Percentiles rank a stretch among this genome's conserved stretches.
phyloP scores from a whole-genome alignment of 2,329 filamentous ascomycete genomes.

The Ascochyta rabiei region DNA sequence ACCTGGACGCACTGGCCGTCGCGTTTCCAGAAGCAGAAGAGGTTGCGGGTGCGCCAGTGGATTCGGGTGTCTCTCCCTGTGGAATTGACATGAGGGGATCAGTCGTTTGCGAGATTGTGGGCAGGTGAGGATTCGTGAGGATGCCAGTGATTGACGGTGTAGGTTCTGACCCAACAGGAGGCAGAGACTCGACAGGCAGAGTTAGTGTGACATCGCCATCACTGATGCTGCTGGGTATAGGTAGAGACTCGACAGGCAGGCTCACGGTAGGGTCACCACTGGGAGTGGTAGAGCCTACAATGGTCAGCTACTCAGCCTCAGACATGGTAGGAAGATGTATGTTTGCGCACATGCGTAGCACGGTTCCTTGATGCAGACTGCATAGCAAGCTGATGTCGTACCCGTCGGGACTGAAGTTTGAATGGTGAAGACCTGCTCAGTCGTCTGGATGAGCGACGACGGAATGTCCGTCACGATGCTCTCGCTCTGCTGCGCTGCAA shows the following conservation, averaged over 20 bases:
- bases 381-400: conserved; percentile 26
- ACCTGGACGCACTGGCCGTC: conserved; percentile 11
- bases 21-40: conserved; percentile 4
- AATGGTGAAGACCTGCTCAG: conserved; percentile 34
- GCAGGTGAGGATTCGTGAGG: conserved; percentile 16
- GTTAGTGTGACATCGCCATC: conserved; percentile 3
- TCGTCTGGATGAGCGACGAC: conserved; percentile 18
- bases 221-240: background rate
- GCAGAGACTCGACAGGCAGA: conserved; percentile 11
- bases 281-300: conserved; percentile 9
- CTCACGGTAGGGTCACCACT: conserved; percentile 18
- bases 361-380: conserved; percentile 35
- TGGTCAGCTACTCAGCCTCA: background rate
- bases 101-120: conserved; percentile 4
- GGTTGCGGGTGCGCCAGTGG: conserved; percentile 3
- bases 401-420: conserved; percentile 31
- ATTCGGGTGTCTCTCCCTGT: conserved; percentile 27
- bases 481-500: conserved; percentile 22
- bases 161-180: conserved; percentile 5
- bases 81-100: conserved; percentile 26
- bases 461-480: conserved; percentile 9
- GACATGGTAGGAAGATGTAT: background rate
- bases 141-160: conserved; percentile 6
- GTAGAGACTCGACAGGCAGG: conserved; percentile 13
- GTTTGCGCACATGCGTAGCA: conserved; percentile 35